Percentiles rank a stretch among this genome's conserved stretches.
Conservation (phyloP, 495 filamentous ascomycete genomes). For the Aspergillus biplanus region DNA sequence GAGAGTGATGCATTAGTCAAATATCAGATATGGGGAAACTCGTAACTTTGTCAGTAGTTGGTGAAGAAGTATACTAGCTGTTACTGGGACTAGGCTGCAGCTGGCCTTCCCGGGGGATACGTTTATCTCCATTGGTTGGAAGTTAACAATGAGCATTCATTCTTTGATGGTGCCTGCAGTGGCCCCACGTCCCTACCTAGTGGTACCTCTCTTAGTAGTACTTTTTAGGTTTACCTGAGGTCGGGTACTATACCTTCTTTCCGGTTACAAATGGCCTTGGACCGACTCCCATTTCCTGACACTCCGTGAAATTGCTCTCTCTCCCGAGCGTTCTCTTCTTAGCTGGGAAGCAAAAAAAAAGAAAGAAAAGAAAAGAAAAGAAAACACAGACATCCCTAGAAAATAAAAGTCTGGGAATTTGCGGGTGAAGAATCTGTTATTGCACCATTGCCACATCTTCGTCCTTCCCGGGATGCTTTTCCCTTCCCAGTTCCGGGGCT, state of each 20-base stretch:
- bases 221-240: background rate
- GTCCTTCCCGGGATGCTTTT: background rate
- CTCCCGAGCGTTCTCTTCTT: too few relatives aligned
- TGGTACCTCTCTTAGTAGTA: background rate
- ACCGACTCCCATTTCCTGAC: too few relatives aligned
- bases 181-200: background rate
- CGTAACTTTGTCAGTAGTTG: slow-evolving; percentile 10
- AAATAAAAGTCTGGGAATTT: background rate
- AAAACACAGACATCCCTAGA: too few relatives aligned
- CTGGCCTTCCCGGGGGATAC: background rate
- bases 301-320: too few relatives aligned
- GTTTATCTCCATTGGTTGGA: slow-evolving; percentile 1
- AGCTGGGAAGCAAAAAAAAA: too few relatives aligned
- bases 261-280: too few relatives aligned
- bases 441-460: background rate
- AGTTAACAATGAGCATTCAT: background rate
- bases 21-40: slow-evolving; percentile 11
- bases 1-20: background rate
- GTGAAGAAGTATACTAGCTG: background rate
- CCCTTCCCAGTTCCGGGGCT: background rate
- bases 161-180: slow-evolving; percentile 3
- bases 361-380: too few relatives aligned
- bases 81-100: background rate
- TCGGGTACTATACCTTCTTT: background rate
- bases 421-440: background rate